Base-by-base conservation (phyloP, 2,329 filamentous ascomycete species). In the Penicillium brevicompactum region DNA sequence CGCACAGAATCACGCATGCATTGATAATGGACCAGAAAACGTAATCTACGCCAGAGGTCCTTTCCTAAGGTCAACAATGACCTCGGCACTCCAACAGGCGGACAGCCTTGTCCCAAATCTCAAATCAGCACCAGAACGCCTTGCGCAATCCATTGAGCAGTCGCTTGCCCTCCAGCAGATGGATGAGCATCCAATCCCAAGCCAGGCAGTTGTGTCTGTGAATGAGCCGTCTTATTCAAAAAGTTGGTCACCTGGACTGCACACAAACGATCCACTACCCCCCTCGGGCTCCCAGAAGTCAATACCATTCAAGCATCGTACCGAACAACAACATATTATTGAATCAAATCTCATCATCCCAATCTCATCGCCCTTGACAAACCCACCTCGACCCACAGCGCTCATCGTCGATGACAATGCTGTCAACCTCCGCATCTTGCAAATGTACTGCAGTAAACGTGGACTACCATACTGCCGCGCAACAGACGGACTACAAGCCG, bases 361-460 rank as follows among this genome's bases (percentile, higher is more conserved):
- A 13, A 13, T 37, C 34, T 37, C 34, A 37, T 37, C 34, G 5
- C 34, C 34, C 11, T 37, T 41, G 38, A 21, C 16, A 4, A 41
- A 41, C 18, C 18, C 38, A 18, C 18, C 38, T 14, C 32, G 22
- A 5, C 55, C 58, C 9, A 24, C 47, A 14, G 40, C 49, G 1
- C 27, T 60, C 3, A 46, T 60, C 5, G 55, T 60, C 3, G 64
- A 66, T 42, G 64, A 66, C 37, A 66, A 66, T 38, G 27, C 46
- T 7, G 45, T 66, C 48, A 66, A 65, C 45, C 51, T 65, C 14
- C 58, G 52, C 10, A 51, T 66, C 13, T 51, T 66, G 52, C 55
- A 63, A 31, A 59, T 56, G 31, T 66, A 65, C 47, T 66, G 61
- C 56, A 53, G 52, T 10, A 65, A 62, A 41, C 27, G 64, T 53